Percentiles rank a stretch among this genome's conserved stretches.
These are phyloP conservation scores for Botrytis tulipae DNA, from an alignment of 2,329 filamentous ascomycete genomes.

Conservation along the genomic window DNA sequence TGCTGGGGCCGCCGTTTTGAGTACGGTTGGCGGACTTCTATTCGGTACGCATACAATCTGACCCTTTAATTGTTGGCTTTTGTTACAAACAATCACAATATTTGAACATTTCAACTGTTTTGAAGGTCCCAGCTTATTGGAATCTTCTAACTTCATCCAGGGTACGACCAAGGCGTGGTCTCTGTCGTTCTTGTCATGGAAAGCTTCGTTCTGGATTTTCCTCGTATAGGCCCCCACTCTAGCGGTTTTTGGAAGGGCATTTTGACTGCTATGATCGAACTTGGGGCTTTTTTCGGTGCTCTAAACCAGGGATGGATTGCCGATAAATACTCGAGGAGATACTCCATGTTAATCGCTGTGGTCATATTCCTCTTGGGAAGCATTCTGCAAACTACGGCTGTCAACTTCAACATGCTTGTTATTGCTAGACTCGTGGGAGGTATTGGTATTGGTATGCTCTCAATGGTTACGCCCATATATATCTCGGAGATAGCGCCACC, in stretches of 20 bases:
- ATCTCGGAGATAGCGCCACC: conserved; percentile 51
- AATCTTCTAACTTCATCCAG: conserved; percentile 34
- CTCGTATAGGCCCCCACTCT: conserved; percentile 25
- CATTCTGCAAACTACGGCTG: conserved; percentile 49
- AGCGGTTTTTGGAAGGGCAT: conserved; percentile 19
- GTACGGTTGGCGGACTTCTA: conserved; percentile 9
- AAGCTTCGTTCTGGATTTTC: conserved; percentile 43
- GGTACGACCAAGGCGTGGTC: conserved; percentile 48
- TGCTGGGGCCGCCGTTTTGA: conserved; percentile 10
- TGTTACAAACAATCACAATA: background rate
- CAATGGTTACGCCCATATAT: conserved; percentile 46
- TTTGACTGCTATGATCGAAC: conserved; percentile 40
- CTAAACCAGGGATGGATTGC: conserved; percentile 39
- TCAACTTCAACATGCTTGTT: conserved; percentile 51
- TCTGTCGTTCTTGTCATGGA: conserved; percentile 47
- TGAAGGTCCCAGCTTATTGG: background rate
- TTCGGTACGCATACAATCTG: background rate
- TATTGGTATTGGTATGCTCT: conserved; percentile 48
- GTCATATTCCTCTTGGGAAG: conserved; percentile 51
- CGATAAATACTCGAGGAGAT: conserved; percentile 51
- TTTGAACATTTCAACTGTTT: background rate
- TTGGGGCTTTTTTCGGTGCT: conserved; percentile 40
- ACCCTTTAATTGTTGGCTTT: background rate
- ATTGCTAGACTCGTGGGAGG: conserved; percentile 48
- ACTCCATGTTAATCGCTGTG: conserved; percentile 51